A percentile compares a stretch with the other conserved stretches of the same genome.
These are phyloP conservation scores for Eremochloa ophiuroides DNA, from an alignment of 176 grass and related monocot genomes.

Conservation along the genomic window DNA sequence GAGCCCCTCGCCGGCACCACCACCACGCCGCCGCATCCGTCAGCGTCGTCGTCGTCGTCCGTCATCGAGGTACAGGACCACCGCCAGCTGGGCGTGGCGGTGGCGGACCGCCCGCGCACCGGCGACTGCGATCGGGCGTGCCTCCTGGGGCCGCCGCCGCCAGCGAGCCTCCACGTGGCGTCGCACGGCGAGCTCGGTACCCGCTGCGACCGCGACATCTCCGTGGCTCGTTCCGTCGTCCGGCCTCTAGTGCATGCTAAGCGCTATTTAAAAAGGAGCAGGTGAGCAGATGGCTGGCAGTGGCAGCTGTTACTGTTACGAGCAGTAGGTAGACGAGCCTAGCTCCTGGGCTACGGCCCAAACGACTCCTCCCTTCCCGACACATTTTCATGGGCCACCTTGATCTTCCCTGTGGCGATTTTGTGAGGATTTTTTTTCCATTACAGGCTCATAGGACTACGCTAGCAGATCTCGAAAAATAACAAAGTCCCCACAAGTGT, in stretches of 20 bases:
- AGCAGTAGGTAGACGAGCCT: no score
- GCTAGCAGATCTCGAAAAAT: no score
- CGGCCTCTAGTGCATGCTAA: background rate
- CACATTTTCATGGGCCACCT: no score
- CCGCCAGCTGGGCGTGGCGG: background rate
- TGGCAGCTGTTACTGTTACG: no score
- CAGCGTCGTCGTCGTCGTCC: background rate
- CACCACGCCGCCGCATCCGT: background rate
- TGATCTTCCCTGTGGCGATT: no score
- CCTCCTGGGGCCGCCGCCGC: background rate
- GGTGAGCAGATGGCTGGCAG: no score
- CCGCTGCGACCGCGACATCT: background rate
- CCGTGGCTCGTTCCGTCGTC: background rate
- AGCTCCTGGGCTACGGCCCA: no score
- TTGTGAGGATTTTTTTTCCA: no score
- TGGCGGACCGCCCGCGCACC: background rate
- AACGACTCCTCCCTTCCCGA: no score
- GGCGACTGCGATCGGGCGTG: background rate
- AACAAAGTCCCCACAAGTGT: no score
- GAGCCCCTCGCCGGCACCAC: background rate
- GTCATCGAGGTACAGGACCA: background rate
- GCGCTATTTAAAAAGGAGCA: no score
- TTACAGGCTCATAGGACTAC: no score
- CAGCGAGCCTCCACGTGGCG: background rate
- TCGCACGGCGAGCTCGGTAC: slow-evolving; percentile 15